These are phyloP conservation scores for Guyanaporus albipodus DNA, from an alignment of 768 basidiomycete species.

Conservation along the genomic window DNA sequence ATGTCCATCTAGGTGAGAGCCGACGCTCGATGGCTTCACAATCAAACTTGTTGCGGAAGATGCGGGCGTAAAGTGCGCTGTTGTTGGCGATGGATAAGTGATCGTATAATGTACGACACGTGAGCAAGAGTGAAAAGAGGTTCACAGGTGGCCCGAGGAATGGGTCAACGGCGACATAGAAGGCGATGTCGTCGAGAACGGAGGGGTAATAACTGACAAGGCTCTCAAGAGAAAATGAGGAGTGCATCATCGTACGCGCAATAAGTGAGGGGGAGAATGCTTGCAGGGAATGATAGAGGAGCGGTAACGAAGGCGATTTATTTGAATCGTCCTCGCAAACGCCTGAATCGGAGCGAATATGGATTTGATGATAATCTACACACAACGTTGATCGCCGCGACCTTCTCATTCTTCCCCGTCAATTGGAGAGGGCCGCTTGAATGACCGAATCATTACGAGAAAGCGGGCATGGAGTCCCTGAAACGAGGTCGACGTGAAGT, in stretches of 20 bases:
- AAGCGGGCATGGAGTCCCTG: slow-evolving; percentile 26
- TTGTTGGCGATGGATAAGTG: slow-evolving; percentile 36
- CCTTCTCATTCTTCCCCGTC: slow-evolving; percentile 29
- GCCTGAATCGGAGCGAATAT: slow-evolving; percentile 31
- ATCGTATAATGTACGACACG: slow-evolving; percentile 35
- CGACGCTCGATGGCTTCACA: slow-evolving; percentile 37
- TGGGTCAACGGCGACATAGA: slow-evolving; percentile 34
- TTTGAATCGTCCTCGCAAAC: slow-evolving; percentile 27
- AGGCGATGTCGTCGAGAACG: slow-evolving; percentile 40
- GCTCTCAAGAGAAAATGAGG: slow-evolving; percentile 16
- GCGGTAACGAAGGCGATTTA: slow-evolving; percentile 18
- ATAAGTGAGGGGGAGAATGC: not conserved
- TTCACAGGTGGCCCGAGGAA: slow-evolving; percentile 43
- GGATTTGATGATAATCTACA: slow-evolving; percentile 35
- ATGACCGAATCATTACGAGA: slow-evolving; percentile 36
- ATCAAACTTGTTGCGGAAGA: slow-evolving; percentile 47
- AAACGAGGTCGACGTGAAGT: slow-evolving; percentile 22
- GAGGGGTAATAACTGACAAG: slow-evolving; percentile 15
- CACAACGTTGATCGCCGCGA: slow-evolving; percentile 36
- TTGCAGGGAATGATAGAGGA: slow-evolving; percentile 6
- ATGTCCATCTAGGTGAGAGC: slow-evolving; percentile 36
- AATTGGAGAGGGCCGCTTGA: slow-evolving; percentile 26
- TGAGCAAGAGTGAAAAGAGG: slow-evolving; percentile 37
- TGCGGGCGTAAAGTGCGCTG: slow-evolving; percentile 38
- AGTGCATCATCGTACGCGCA: not conserved